Evolutionary conservation across 352 stramenopile genomes (phyloP).

Genomic region (Pythium periplocum): DNA sequence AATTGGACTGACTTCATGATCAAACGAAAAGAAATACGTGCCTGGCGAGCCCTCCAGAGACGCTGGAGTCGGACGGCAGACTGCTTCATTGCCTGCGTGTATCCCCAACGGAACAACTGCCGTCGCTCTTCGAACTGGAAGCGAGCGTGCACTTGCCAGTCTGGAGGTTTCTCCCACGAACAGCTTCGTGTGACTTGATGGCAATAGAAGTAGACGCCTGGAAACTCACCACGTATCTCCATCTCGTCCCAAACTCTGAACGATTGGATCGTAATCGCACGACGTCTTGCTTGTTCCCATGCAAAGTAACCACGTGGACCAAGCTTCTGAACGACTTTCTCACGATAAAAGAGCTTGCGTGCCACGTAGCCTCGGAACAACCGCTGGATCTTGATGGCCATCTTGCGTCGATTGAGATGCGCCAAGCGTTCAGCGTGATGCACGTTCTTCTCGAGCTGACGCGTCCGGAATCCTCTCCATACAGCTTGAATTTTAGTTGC

Average conservation of each 20-base stretch:
- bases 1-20: conserved; percentile 60
- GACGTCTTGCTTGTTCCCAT: conserved; percentile 40
- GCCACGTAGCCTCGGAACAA: conserved; percentile 45
- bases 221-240: conserved; percentile 35
- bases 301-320: conserved; percentile 55
- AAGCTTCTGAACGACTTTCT: conserved; percentile 37
- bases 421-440: conserved; percentile 13
- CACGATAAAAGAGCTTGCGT: conserved; percentile 31
- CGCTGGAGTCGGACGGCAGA: conserved; percentile 43
- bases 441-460: conserved; percentile 25
- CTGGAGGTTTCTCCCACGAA: conserved; percentile 55
- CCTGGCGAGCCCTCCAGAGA: conserved; percentile 48
- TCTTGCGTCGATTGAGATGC: conserved; percentile 20
- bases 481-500: conserved; percentile 49
- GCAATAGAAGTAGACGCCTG: conserved; percentile 62
- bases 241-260: conserved; percentile 81
- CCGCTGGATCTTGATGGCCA: conserved; percentile 43
- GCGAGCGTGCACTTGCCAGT: conserved; percentile 45
- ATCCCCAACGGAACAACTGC: conserved; percentile 60
- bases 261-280: conserved; percentile 23
- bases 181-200: conserved; percentile 64
- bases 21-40: conserved; percentile 48
- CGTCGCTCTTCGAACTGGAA: conserved; percentile 35
- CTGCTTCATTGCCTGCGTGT: conserved; percentile 50
- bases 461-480: conserved; percentile 30